Percentiles rank a stretch among this genome's conserved stretches.
These are phyloP conservation scores for Quercus tomentella DNA, from an alignment of 331 rosid species.

Conservation along the genomic window DNA sequence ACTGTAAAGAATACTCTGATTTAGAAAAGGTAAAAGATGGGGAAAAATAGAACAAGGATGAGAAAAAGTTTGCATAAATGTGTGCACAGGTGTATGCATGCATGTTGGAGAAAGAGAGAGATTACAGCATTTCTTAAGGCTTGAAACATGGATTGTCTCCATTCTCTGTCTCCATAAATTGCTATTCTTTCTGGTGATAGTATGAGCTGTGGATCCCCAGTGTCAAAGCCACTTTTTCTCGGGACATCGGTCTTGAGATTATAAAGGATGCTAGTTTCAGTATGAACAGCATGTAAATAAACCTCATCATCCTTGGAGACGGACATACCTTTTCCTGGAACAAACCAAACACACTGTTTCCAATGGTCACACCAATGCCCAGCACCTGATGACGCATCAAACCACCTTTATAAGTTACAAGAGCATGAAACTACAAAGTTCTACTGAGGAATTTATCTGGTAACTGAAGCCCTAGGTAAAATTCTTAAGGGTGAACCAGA, in stretches of 20 bases:
- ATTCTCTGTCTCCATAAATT: slow-evolving; percentile 66
- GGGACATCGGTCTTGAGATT: slow-evolving; percentile 35
- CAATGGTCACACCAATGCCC: slow-evolving; percentile 93
- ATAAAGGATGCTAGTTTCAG: slow-evolving; percentile 63
- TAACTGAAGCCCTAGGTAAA: neutral
- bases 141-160: slow-evolving; percentile 64
- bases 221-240: slow-evolving; percentile 16
- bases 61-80: slow-evolving; percentile 7
- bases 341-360: slow-evolving; percentile 99
- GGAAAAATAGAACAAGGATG: slow-evolving; percentile 7
- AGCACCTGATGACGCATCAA: slow-evolving; percentile 47
- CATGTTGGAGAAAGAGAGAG: neutral
- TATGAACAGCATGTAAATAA: slow-evolving; percentile 53
- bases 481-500: neutral
- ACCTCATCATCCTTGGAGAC: slow-evolving; percentile 46
- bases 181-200: slow-evolving; percentile 79
- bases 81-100: slow-evolving; percentile 12
- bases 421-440: neutral
- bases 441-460: neutral
- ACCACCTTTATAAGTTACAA: neutral
- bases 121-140: slow-evolving; percentile 51
- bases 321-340: slow-evolving; percentile 65
- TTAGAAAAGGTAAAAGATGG: slow-evolving; percentile 19
- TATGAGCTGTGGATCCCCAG: slow-evolving; percentile 47
- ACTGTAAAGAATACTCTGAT: slow-evolving; percentile 32